Base-by-base conservation (phyloP, 257 asterid species). In the Parsonsia alboflavescens region DNA sequence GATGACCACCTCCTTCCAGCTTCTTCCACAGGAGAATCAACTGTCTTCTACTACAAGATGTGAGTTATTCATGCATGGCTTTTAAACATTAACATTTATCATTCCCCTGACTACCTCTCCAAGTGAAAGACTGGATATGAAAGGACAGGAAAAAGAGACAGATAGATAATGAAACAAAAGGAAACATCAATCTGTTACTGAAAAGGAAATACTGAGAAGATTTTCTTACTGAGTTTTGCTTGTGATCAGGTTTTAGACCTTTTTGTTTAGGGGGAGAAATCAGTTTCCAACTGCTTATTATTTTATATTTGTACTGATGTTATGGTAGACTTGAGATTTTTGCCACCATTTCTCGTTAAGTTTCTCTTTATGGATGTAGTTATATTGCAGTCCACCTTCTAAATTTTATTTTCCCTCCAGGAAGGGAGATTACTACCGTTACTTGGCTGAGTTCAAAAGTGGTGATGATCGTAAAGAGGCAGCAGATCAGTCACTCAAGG, bases 21-120 rank as follows among this genome's bases (percentile, higher is more conserved):
- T n/a, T 84, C 91, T 46, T 72, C 90, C 11, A 72, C 97, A 0
- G 97, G 91, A 74, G 97, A 90, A 82, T 90, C 97, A 19, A 82
- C 95, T 69, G 95, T 89, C 33, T 90, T 90, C 79, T 90, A 89
- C 80, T 84, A 87, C 85, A 90, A 89, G 88, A 90, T 90, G 97
- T 89, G 75, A 80, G 95, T 78, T 41, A 50, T 61, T 66, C 75
- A 22, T 57, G 11, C 21, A 44, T 36, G 21, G 16, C 17, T 75
- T 57, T 12, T 28, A 13, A 59, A 24, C 41, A 59, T 26, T 22
- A 59, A 24, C 41, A 59, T 26, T 22, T 8, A 9, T 12, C n/a
- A 9, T 6, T 45, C 24, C 21, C 0, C 48, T 1, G 9, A 44
- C 11, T 7, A 42, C 15, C 45, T n/a, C 21, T 66, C 46, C 68